Evolutionary conservation across 129 eudicot species (phyloP).

Genomic region (Sambucus nigra): DNA sequence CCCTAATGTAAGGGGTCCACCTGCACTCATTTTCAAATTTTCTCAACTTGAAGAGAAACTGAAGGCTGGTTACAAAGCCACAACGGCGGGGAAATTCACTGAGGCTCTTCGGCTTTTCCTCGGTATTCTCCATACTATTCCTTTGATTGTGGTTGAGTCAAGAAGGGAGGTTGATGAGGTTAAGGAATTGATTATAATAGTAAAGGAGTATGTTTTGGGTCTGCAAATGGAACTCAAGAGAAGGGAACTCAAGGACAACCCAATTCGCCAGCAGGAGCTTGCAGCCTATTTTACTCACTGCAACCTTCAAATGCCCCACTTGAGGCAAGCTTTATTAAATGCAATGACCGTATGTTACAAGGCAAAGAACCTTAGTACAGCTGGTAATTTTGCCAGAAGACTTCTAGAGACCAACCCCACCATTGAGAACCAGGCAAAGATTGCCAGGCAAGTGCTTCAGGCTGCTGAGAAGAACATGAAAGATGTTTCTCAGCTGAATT

Average conservation of each 20-base stretch:
- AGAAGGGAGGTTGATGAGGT: conserved; percentile 49
- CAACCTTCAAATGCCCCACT: conserved; percentile 38
- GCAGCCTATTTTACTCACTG: conserved; percentile 51
- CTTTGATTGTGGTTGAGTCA: conserved; percentile 39
- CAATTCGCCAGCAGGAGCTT: conserved; percentile 39
- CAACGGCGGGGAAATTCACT: conserved; percentile 31
- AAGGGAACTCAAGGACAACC: conserved; percentile 23
- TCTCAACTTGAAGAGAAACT: conserved; percentile 40
- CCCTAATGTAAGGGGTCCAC: conserved; percentile 36
- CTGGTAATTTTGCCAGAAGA: conserved; percentile 42
- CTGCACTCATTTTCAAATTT: conserved; percentile 34
- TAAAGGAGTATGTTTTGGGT: conserved; percentile 43
- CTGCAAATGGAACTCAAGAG: conserved; percentile 38
- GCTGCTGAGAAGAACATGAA: conserved; percentile 39
- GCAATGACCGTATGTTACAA: conserved; percentile 37
- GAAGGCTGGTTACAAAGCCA: conserved; percentile 30
- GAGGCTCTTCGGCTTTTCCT: conserved; percentile 36
- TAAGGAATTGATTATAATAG: conserved; percentile 30
- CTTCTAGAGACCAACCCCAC: conserved; percentile 43
- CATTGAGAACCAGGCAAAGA: conserved; percentile 30
- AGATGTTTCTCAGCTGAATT: conserved; percentile 29
- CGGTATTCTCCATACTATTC: conserved; percentile 35
- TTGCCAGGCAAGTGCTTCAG: conserved; percentile 36
- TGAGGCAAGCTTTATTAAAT: conserved; percentile 33
- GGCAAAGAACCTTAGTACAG: conserved; percentile 32